Conservation (phyloP, 257 asterid genomes). For the Voacanga thouarsii region DNA sequence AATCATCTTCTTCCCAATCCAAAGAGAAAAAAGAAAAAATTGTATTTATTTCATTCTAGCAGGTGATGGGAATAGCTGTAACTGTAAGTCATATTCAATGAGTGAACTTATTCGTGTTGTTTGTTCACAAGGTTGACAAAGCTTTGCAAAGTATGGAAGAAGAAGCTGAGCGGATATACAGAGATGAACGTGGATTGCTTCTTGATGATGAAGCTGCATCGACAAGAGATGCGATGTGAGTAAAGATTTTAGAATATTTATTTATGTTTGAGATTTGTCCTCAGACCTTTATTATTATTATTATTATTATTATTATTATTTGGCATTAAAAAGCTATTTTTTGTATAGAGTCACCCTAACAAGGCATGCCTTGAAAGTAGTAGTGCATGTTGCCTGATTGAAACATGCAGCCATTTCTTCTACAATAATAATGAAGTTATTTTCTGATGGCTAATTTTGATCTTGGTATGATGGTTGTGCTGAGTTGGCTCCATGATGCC, state of each 20-base stretch:
- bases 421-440: too few relatives aligned
- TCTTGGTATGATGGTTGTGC: not conserved
- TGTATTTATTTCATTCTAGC: not conserved
- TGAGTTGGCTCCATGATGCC: not conserved
- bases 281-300: not conserved
- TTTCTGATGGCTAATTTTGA: not conserved
- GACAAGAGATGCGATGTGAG: slow-evolving; percentile 94
- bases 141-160: slow-evolving; percentile 90
- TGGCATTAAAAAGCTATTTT: too few relatives aligned
- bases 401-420: not conserved
- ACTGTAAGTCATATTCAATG: not conserved
- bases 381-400: not conserved
- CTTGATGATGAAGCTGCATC: slow-evolving; percentile 94
- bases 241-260: not conserved
- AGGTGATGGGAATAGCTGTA: not conserved
- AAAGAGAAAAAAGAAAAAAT: not conserved
- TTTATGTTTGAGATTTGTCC: not conserved
- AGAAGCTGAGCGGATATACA: slow-evolving; percentile 83
- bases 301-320: too few relatives aligned
- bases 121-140: slow-evolving; percentile 67
- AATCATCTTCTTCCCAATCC: not conserved
- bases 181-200: slow-evolving; percentile 76
- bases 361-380: not conserved
- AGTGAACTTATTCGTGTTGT: slow-evolving; percentile 8
- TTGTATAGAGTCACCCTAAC: not conserved